Base-by-base conservation (phyloP, 768 basidiomycete species). In the Trametes gibbosa region DNA sequence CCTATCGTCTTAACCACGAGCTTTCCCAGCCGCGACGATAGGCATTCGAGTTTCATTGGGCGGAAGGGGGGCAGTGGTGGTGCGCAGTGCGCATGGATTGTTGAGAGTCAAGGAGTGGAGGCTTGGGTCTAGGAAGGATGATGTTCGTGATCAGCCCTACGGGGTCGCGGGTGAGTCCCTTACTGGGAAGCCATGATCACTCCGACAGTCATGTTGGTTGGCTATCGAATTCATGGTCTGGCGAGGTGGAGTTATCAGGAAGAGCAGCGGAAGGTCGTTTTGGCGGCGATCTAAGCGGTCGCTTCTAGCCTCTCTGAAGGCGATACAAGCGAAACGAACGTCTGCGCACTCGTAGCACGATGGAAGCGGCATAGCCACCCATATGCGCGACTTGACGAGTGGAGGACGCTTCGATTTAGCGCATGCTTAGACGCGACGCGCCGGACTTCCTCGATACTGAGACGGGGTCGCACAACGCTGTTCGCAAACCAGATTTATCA, bases 171-270 rank as follows among this genome's bases (percentile, higher is more conserved):
- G n/a, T n/a, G n/a, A n/a, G n/a, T n/a, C n/a, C n/a, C n/a, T n/a
- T n/a, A n/a, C n/a, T 32, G 29, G 29, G 29, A 5, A 32, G 10
- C 29, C 29, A 5, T 32, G 10, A 32, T 32, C 10, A 32, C 29
- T 32, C 5, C 29, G 29, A 32, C n/a, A n/a, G n/a, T 4, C 10
- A 32, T 32, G 29, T 32, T 32, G 29, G 37, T 6, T 39, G 37
- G 37, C 37, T 37, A 39, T 37, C 34, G 34, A 10, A 34, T 19
- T 16, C 27, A 13, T n/a, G 34, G 39, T 49, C 39, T 49, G 39
- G 55, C 55, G 55, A 56, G 27, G 47, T 49, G 47, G 55, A 39
- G 55, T 23, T 29, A 56, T 27, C 34, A 40, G 29, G 53, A 47
- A 37, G 23, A 16, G 16, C 27, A 39, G 46, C 34, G 50, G 25